Evolutionary conservation across 2,329 filamentous ascomycete species (phyloP).

Genomic region (Cladosporium sp.): DNA sequence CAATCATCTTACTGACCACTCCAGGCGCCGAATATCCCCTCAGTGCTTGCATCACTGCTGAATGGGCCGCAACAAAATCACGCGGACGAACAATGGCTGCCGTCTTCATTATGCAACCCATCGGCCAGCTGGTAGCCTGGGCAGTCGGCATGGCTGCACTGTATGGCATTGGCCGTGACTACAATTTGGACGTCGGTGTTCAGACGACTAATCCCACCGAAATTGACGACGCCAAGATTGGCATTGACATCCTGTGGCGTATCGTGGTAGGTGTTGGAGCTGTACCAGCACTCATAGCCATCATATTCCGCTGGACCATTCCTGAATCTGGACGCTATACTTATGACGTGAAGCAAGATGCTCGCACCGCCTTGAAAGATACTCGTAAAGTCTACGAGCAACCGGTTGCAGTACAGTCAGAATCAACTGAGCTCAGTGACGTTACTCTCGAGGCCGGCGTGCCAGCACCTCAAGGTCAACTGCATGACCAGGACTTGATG

Average conservation of each 20-base stretch:
- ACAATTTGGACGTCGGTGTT: slow-evolving; percentile 4
- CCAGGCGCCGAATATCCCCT: slow-evolving; percentile 28
- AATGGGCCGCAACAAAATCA: slow-evolving; percentile 36
- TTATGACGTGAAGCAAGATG: slow-evolving; percentile 35
- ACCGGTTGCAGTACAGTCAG: slow-evolving; percentile 1
- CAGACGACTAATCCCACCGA: background rate
- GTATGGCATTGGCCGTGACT: slow-evolving; percentile 20
- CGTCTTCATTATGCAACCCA: slow-evolving; percentile 41
- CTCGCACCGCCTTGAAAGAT: slow-evolving; percentile 20
- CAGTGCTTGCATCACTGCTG: slow-evolving; percentile 36
- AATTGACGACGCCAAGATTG: slow-evolving; percentile 22
- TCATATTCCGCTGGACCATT: slow-evolving; percentile 38
- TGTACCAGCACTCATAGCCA: slow-evolving; percentile 34
- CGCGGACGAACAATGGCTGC: slow-evolving; percentile 39
- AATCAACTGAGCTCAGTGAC: background rate
- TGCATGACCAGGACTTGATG: background rate
- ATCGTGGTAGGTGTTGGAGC: slow-evolving; percentile 38
- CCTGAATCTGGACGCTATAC: slow-evolving; percentile 39
- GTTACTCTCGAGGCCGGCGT: background rate
- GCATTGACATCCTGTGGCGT: slow-evolving; percentile 38
- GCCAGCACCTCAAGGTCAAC: background rate
- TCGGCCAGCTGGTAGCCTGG: slow-evolving; percentile 36
- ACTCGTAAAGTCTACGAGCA: slow-evolving; percentile 18
- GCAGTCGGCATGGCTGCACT: slow-evolving; percentile 18
- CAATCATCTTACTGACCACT: background rate